Evolutionary conservation across 78 protist genomes (phyloP), one percentile per base, ranked within the genome.

Genomic region (Diacronema lutheri): DNA sequence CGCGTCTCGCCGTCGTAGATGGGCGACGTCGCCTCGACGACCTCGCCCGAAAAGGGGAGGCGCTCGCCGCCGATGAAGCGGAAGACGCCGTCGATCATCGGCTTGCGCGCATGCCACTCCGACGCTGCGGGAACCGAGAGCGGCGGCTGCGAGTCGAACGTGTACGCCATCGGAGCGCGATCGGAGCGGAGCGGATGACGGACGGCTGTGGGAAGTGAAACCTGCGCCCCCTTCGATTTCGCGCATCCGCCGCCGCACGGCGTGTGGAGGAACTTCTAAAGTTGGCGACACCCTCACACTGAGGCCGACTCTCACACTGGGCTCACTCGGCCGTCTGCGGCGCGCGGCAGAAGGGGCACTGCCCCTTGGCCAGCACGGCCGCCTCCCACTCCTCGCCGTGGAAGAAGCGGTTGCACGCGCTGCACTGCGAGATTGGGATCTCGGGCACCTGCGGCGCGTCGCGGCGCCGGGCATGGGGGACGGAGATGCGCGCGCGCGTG

Each of bases 331-430:
- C n/a, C n/a, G n/a, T n/a, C 13, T 3, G 9, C 35, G 38, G 10
- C 73, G 69, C 74, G 21, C 83, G 37, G 86, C 92, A 90, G 78
- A 90, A 58, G 33, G 92, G 90, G 69, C 92, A 90, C 7, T 33
- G 1, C 56, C 55, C 41, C 31, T 41, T 86, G 71, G 82, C 4
- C 58, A 90, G 37, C 40, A 25, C 31, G 12, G 89, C 89, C 13
- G 65, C 14, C 80, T 80, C 87, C 72, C 80, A 90, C 23, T 90
- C 93, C 50, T 86, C 93, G 25, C 86, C 90, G 74, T 83, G 86
- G 89, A 90, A 90, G 41, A 90, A 90, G 85, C 74, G 90, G 69
- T 74, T 31, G 81, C 93, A 90, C 14, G 78, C 25, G 57, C 71
- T 37, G 83, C 90, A 90, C 31, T 71, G 31, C 11, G 44, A 37